Conservation (phyloP, 768 basidiomycete genomes). For the Phanerodontia chrysosporium region DNA sequence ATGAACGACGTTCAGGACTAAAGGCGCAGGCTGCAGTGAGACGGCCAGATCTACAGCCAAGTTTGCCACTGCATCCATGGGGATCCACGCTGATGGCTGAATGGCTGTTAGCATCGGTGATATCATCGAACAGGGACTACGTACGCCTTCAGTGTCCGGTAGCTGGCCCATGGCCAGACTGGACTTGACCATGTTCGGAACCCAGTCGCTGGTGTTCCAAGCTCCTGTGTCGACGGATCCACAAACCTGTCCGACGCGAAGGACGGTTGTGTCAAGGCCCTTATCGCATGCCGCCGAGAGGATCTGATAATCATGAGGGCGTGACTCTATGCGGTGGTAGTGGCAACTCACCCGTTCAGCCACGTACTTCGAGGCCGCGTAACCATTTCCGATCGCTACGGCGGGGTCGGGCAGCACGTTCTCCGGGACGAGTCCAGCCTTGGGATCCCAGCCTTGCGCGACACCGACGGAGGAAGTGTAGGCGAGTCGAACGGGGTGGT, state of each 20-base stretch:
- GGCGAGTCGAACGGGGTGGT: slow-evolving; percentile 21
- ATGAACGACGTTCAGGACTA: slow-evolving; percentile 34
- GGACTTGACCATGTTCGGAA: slow-evolving; percentile 21
- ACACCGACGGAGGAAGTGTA: slow-evolving; percentile 32
- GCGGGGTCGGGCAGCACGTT: slow-evolving; percentile 17
- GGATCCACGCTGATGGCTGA: slow-evolving; percentile 33
- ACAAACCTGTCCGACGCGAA: slow-evolving; percentile 11
- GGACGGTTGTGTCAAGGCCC: too few relatives aligned
- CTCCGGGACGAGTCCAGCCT: slow-evolving; percentile 23
- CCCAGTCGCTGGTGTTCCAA: slow-evolving; percentile 31
- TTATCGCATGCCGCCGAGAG: too few relatives aligned
- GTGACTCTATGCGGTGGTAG: background rate
- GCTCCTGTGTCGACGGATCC: slow-evolving; percentile 10
- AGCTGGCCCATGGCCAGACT: too few relatives aligned
- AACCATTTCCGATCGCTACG: slow-evolving; percentile 31
- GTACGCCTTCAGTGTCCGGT: slow-evolving; percentile 7
- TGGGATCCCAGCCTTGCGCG: slow-evolving; percentile 15
- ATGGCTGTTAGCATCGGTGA: background rate
- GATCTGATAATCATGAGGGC: slow-evolving; percentile 4
- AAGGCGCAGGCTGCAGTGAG: slow-evolving; percentile 13
- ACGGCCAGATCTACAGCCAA: slow-evolving; percentile 31
- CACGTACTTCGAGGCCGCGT: slow-evolving; percentile 39
- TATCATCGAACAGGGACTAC: background rate
- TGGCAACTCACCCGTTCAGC: slow-evolving; percentile 27
- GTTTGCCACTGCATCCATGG: slow-evolving; percentile 30